These are phyloP conservation scores for Ceratobasidium papillatum DNA, from an alignment of 1,284 basidiomycete genomes.

Conservation along the genomic window DNA sequence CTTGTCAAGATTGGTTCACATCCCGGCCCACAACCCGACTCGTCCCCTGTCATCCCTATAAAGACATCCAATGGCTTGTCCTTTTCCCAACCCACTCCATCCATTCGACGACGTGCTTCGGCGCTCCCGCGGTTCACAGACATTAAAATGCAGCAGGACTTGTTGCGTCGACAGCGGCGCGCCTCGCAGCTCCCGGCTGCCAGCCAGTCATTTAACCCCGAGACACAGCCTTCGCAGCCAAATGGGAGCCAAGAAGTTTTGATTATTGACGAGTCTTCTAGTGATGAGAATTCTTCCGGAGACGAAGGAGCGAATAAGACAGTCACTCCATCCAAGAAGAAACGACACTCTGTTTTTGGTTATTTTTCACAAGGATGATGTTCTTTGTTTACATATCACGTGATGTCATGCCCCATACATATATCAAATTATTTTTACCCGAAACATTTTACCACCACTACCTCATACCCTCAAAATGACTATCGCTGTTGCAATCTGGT, in stretches of 20 bases:
- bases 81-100: constrained; percentile 15
- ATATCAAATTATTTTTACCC: constrained; percentile 39
- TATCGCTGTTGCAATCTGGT: constrained; percentile 33
- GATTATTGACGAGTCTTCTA: constrained; percentile 14
- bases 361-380: constrained; percentile 18
- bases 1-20: not conserved
- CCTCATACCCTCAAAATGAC: constrained; percentile 6
- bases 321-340: constrained; percentile 1
- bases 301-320: constrained; percentile 1
- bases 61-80: not conserved
- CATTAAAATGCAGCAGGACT: not conserved
- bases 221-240: not conserved
- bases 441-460: constrained; percentile 17
- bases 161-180: not conserved
- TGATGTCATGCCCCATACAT: constrained; percentile 17
- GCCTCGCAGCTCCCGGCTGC: not conserved
- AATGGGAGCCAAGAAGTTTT: constrained; percentile 5
- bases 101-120: not conserved
- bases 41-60: not conserved
- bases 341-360: constrained; percentile 10
- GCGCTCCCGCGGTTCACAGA: constrained; percentile 16
- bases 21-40: constrained; percentile 5
- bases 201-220: constrained; percentile 3
- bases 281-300: constrained; percentile 7
- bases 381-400: constrained; percentile 24